Evolutionary conservation across 768 basidiomycete species (phyloP), one percentile per base, ranked within the genome.

Genomic region (Termitomyces sp.): DNA sequence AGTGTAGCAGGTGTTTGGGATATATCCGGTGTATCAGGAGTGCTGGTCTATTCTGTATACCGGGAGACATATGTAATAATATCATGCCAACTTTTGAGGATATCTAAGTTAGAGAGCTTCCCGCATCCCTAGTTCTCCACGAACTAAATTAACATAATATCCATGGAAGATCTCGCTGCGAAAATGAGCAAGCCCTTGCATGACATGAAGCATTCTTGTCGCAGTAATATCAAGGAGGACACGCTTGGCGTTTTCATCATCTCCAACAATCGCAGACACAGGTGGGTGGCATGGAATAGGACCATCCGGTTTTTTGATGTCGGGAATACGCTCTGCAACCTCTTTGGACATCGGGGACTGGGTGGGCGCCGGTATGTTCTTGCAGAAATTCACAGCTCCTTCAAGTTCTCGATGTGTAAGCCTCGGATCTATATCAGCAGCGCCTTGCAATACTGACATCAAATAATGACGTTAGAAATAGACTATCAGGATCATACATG

Each of bases 341-440:
- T 60, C 54, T 16, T 64, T 51, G 33, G 60, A 59, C 68, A 69
- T 65, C 53, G 70, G 66, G 5, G 68, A 65, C 49, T 64, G 66
- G 2, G 66, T 68, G 5, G 70, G 70, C 2, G 63, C 67, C 54
- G 68, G 65, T 29, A 72, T 60, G 51, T 68, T 54, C 52, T 62
- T 60, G 47, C 67, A 68, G 56, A 68, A 69, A 22, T 68, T 65
- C 56, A 72, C 65, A 9, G 83, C 80, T 52, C 70, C 74, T 57
- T 82, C 74, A 0, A 85, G 72, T 60, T 85, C 84, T 56, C 70
- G 66, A 56, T 79, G 80, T 3, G 80, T 78, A 28, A 83, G 69
- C 42, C 56, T 65, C 28, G 69, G 67, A 13, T 80, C 82, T 62
- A 80, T 72, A 55, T 84, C 82, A 0, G 77, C 77, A 33, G 73